Evolutionary conservation across 2,329 filamentous ascomycete genomes (phyloP), one percentile per base, ranked within the genome.

Genomic region (Ophiocordyceps polyrhachis-furcata): DNA sequence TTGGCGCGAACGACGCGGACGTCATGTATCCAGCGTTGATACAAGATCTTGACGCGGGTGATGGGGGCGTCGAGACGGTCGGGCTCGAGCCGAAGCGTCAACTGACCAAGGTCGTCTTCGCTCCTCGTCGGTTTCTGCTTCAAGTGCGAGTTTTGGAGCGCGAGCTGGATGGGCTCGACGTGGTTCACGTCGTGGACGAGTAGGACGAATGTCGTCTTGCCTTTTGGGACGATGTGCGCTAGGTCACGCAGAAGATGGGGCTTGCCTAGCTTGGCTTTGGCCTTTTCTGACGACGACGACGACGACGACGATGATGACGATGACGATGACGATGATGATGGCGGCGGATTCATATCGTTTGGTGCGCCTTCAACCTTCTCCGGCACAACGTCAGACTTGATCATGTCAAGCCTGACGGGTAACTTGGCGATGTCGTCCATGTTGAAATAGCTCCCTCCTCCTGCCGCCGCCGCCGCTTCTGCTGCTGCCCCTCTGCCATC

Each of bases 111-210:
- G 58, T 76, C 76, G 56, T 76, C 73, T 41, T 69, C 63, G 55
- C 65, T 66, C 19, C 63, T 63, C 66, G 76, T 74, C 42, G 73
- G 72, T 65, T 75, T 72, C 65, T 76, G 72, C 63, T 76, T 76
- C 59, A 71, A 75, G 51, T 71, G 53, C 53, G 63, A 68, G 28
- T 58, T 53, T 59, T 74, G 71, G 43, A 76, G 62, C 29, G 72
- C 72, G 53, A 63, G 67, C 65, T 73, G 68, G 60, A 76, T 68
- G 51, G 69, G 64, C 62, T 71, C 71, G 51, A 74, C 58, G 53
- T 67, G 69, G 8, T 50, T 56, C 43, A 57, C 57, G 45, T 67
- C 63, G 54, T 66, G 59, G 46, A 65, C 59, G 42, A 67, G 59
- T 12, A 67, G 61, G 7, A 62, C 63, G 37, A 67, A 58, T 28